Base-by-base conservation (phyloP, 441 rosid species). In the Arabidopsis hybrid region DNA sequence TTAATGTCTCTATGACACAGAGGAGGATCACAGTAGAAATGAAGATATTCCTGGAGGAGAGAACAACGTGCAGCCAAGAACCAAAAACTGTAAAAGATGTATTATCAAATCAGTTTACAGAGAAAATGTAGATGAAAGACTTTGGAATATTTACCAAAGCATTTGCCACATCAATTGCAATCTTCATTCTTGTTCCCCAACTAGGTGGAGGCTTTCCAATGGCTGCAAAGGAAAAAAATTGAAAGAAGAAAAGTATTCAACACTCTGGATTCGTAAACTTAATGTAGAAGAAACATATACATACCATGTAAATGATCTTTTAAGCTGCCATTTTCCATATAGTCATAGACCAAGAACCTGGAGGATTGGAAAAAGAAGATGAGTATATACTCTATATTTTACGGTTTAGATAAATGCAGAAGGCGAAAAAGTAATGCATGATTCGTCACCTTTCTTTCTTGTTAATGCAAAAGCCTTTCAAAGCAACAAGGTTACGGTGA, bases 1-100 rank as follows among this genome's bases (percentile, higher is more conserved):
- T 92, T 92, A 42, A 95, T 87, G 85, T 95, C 99, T 81, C 99
- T 80, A 71, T 95, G 99, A 84, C 98, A 95, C 7, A 95, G 85
- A 73, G 99, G 97, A 14, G 98, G 99, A 80, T 95, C 95, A 65
- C 98, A 92, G 75, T 95, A 95, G 71, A 84, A 95, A 79, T 92
- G 98, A 80, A 95, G 98, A 82, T 95, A 92, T 72, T 95, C 98
- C 99, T 95, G 88, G 85, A 81, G 51, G 50, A 43, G 62, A 71
- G 50, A 80, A 67, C 65, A 73, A 47, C 42, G 43, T 67, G 76
- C 21, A 51, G 53, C 72, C 72, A 71, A 55, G 76, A 82, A 67
- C 52, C 56, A 73, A 68, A 79, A 69, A 75, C 59, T 52, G 62
- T 57, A 36, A 75, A 61, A 65, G 57, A 67, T 78, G 38, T 65